Base-by-base conservation (phyloP, 2,329 filamentous ascomycete species). In the Alternaria sp. region DNA sequence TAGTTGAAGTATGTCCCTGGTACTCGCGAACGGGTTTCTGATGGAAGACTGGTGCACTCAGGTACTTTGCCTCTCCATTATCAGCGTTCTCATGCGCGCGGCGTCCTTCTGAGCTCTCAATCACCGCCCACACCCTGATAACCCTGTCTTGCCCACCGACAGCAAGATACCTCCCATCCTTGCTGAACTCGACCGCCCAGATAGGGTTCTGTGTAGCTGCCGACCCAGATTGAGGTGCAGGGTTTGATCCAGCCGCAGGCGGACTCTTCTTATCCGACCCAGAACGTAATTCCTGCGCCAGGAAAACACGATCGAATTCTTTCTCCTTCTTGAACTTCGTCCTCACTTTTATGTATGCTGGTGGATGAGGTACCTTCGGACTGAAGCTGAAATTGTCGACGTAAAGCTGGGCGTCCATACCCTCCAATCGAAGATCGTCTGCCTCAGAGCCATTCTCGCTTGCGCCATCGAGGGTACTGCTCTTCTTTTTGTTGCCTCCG, bases 121-220 rank as follows among this genome's bases (percentile, higher is more conserved):
- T 88, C 4, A 98, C 93, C 2, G 91, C 89, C 91, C 94, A 99
- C 16, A 98, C 87, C 18, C 94, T 87, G 11, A 99, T 89, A 16
- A 94, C 85, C 65, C 88, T 88, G 76, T 98, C 95, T 68, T 94
- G 92, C 4, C 95, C 95, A 11, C 92, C 95, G n/a, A 93, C 93
- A 6, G 95, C 95, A 18, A 99, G 83, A 76, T 94, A 97, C 72
- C 86, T 92, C 5, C 95, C 95, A 80, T 98, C 94, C 62, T 90
- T 90, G 73, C 94, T 98, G 73, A 98, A 98, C 72, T 95, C 92
- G 65, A 92, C 88, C 0, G 94, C 90, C 95, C 95, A 99, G 34
- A 97, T 89, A 0, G 95, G 93, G 62, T 91, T 84, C 51, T 84
- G 83, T 41, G 54, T 69, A 2, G 71, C 74, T 5, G 75, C 75